Percentiles rank a stretch among this genome's conserved stretches.
These are phyloP conservation scores for Neoscytalidium dimidiatum DNA, from an alignment of 2,329 filamentous ascomycete species.

Conservation along the genomic window DNA sequence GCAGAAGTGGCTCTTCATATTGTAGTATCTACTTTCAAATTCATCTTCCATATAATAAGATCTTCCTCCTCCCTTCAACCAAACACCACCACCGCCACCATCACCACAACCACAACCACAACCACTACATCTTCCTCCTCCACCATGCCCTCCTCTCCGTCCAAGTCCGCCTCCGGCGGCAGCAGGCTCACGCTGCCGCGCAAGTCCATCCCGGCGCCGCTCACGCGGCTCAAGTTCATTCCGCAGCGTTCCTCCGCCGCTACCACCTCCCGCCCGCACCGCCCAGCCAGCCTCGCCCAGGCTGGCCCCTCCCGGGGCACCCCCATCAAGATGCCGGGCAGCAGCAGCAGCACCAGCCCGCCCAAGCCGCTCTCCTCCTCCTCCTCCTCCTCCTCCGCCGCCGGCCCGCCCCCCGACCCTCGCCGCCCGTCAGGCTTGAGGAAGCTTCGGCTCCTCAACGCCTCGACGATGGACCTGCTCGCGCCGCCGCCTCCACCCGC, in stretches of 20 bases:
- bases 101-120: background rate
- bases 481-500: background rate
- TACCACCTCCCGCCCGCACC: background rate
- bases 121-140: background rate
- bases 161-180: background rate
- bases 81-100: background rate
- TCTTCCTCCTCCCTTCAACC: too few species aligned
- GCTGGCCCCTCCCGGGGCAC: background rate
- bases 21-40: too few species aligned
- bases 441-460: conserved; percentile 12
- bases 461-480: background rate
- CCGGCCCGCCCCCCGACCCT: background rate
- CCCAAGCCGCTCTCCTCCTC: background rate
- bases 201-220: conserved; percentile 11
- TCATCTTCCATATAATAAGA: too few species aligned
- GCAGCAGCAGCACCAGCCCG: too few species aligned
- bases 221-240: conserved; percentile 10
- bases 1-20: too few species aligned
- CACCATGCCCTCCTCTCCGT: background rate
- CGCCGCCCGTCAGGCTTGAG: background rate
- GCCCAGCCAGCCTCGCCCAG: background rate
- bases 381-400: background rate
- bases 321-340: conserved; percentile 7
- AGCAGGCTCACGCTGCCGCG: background rate
- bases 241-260: background rate